These are phyloP conservation scores for Pyronema omphalodes DNA, from an alignment of 495 filamentous ascomycete genomes.

Conservation along the genomic window DNA sequence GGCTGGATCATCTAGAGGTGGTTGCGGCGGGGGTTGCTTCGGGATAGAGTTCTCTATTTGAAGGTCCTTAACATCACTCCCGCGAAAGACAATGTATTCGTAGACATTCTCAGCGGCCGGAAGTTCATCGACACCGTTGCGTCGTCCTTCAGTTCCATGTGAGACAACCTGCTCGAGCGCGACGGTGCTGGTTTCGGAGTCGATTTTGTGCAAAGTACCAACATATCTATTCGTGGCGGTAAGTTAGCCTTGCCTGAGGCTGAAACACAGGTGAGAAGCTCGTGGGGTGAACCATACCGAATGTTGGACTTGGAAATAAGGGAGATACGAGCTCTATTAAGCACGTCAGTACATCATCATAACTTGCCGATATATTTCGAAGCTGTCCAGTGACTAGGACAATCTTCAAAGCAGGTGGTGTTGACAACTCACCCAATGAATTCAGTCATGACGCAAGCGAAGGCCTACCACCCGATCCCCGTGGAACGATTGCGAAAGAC, in stretches of 20 bases:
- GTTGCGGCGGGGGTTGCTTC: conserved; percentile 51
- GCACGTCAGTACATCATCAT: neutral
- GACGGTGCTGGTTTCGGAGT: conserved; percentile 87
- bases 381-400: neutral
- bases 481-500: conserved; percentile 13
- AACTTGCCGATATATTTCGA: conserved; percentile 11
- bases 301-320: conserved; percentile 96
- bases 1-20: conserved; percentile 81
- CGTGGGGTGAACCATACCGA: conserved; percentile 38
- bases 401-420: conserved; percentile 10
- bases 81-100: conserved; percentile 98
- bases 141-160: conserved; percentile 81
- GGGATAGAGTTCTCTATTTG: conserved; percentile 60
- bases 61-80: conserved; percentile 96
- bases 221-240: conserved; percentile 50
- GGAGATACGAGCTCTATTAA: conserved; percentile 50
- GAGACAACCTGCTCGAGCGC: conserved; percentile 88
- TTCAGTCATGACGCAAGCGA: conserved; percentile 35
- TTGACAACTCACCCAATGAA: conserved; percentile 36
- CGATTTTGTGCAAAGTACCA: conserved; percentile 91
- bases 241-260: neutral
- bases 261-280: conserved; percentile 2
- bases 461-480: conserved; percentile 5
- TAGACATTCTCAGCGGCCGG: conserved; percentile 67
- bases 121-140: conserved; percentile 58